These are phyloP conservation scores for Trichomonas gallinae DNA, from an alignment of 208 protist genomes.

Conservation along the genomic window DNA sequence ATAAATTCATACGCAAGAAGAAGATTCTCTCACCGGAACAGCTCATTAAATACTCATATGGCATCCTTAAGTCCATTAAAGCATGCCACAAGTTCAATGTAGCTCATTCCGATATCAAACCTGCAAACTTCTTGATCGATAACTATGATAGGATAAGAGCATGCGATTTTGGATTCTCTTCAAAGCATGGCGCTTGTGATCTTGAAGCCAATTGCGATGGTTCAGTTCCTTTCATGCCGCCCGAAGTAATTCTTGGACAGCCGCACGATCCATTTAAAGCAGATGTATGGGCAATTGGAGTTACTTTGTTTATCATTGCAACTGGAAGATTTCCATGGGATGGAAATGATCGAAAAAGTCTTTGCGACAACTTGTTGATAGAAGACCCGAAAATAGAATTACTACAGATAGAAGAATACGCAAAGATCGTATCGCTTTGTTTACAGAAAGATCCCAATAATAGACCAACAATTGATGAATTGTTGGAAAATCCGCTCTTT, in stretches of 20 bases:
- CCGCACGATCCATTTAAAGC: background rate
- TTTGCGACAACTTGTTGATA: background rate
- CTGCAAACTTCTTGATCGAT: slow-evolving; percentile 58
- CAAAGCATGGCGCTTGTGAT: too few relatives aligned
- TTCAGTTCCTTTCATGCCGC: background rate
- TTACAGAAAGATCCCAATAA: background rate
- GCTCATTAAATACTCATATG: background rate
- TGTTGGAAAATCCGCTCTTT: background rate
- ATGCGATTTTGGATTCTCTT: slow-evolving; percentile 74
- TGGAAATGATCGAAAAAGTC: background rate
- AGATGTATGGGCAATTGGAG: background rate
- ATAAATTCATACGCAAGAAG: background rate
- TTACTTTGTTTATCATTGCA: background rate
- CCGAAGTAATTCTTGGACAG: background rate
- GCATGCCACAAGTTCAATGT: background rate
- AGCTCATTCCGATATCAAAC: slow-evolving; percentile 26
- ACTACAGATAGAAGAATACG: background rate
- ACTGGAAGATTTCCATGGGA: background rate
- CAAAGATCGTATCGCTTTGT: background rate
- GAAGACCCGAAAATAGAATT: background rate
- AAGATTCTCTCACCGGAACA: background rate
- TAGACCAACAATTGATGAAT: background rate
- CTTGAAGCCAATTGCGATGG: background rate
- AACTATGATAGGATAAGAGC: slow-evolving; percentile 75
- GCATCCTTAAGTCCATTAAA: background rate